Evolutionary conservation across 108 stramenopile genomes (phyloP).

Genomic region (Cyclotella baltica): DNA sequence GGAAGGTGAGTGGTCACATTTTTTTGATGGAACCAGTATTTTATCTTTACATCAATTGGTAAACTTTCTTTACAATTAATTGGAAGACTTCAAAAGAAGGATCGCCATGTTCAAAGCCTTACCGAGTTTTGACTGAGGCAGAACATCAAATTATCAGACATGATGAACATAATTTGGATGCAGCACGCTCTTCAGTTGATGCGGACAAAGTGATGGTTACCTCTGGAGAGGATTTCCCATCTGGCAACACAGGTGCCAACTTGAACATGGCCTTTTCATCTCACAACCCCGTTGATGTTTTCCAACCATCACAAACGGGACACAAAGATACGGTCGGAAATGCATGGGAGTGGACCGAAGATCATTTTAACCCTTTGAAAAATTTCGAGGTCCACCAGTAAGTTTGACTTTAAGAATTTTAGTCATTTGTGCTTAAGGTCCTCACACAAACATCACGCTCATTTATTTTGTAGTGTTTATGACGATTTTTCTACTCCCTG

Average conservation of each 20-base stretch:
- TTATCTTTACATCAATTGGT: too few species aligned
- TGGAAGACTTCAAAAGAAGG: conserved; percentile 62
- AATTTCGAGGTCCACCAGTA: conserved; percentile 88
- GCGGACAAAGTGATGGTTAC: conserved; percentile 80
- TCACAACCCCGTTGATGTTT: conserved; percentile 80
- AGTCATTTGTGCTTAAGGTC: background rate
- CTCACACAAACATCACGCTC: background rate
- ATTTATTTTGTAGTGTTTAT: conserved; percentile 51
- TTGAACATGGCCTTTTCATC: conserved; percentile 86
- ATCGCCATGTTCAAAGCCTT: conserved; percentile 65
- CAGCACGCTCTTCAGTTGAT: conserved; percentile 60
- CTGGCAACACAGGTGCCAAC: conserved; percentile 61
- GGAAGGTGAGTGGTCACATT: conserved; percentile 67
- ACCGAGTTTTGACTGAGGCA: conserved; percentile 89
- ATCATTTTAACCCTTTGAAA: conserved; percentile 91
- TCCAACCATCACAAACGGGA: conserved; percentile 73
- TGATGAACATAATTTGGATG: conserved; percentile 63
- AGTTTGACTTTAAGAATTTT: background rate
- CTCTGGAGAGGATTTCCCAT: conserved; percentile 67
- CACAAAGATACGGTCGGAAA: conserved; percentile 90
- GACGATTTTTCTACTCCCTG: conserved; percentile 96
- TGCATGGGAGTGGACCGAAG: conserved; percentile 97
- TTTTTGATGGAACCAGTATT: conserved; percentile 11
- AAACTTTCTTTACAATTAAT: background rate
- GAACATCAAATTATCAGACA: conserved; percentile 91